A percentile compares a stretch with the other conserved stretches of the same genome.
phyloP scores from a whole-genome alignment of 2,329 filamentous ascomycete genomes.

The Chaetomium olivaceum region DNA sequence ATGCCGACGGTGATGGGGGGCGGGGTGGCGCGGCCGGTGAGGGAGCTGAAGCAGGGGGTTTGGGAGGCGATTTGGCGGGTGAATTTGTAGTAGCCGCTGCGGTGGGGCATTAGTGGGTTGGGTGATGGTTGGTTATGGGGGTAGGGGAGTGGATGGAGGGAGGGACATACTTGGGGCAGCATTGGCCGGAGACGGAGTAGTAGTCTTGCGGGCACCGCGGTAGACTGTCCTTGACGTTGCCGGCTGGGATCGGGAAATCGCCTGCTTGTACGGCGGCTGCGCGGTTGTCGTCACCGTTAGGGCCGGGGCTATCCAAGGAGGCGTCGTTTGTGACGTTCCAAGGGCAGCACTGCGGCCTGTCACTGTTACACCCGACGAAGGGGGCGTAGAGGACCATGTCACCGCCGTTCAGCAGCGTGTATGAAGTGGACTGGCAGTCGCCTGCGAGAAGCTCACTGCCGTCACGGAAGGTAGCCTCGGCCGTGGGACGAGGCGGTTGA shows the following conservation, averaged over 20 bases:
- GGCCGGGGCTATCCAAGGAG: not conserved
- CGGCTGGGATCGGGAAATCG: conserved; percentile 26
- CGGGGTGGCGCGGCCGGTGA: conserved; percentile 24
- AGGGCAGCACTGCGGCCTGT: conserved; percentile 36
- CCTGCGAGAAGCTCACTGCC: conserved; percentile 30
- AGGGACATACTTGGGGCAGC: conserved; percentile 34
- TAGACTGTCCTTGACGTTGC: conserved; percentile 21
- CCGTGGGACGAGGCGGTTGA: conserved; percentile 4
- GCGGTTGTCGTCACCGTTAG: not conserved
- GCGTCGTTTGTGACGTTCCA: conserved; percentile 29
- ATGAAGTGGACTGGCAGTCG: conserved; percentile 32
- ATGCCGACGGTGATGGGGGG: conserved; percentile 32
- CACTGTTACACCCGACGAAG: conserved; percentile 33
- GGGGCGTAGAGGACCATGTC: conserved; percentile 34
- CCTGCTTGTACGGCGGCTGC: conserved; percentile 22
- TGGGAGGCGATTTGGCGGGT: conserved; percentile 33
- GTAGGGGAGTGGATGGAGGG: not conserved
- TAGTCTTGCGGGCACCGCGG: conserved; percentile 34
- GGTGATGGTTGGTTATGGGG: conserved; percentile 3
- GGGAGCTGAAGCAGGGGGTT: conserved; percentile 36
- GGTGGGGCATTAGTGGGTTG: not conserved
- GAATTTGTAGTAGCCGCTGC: conserved; percentile 36
- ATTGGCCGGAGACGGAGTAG: conserved; percentile 34
- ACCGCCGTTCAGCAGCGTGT: conserved; percentile 33
- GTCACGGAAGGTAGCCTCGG: conserved; percentile 27